phyloP scores from a whole-genome alignment of 2,329 filamentous ascomycete species.

The Bertia moriformis region DNA sequence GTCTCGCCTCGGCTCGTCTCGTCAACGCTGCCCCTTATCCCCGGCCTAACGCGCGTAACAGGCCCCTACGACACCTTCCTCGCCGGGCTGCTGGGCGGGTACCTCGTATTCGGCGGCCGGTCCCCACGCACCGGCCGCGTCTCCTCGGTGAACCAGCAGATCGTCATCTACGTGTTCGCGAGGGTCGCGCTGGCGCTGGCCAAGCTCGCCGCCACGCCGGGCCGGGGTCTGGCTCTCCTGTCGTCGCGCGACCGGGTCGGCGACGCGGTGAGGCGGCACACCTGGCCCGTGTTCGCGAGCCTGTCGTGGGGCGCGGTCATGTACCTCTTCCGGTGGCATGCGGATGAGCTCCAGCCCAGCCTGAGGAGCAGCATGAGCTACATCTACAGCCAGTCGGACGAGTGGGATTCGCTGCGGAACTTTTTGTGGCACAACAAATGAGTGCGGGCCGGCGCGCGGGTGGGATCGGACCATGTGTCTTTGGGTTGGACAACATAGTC shows the following conservation, averaged over 20 bases:
- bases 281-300: slow-evolving; percentile 86
- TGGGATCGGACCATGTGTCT: not conserved
- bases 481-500: not conserved
- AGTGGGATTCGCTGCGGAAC: slow-evolving; percentile 76
- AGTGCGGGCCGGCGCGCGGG: slow-evolving; percentile 2
- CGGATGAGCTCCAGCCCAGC: slow-evolving; percentile 79
- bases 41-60: too few species aligned
- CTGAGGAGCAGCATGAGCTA: slow-evolving; percentile 93
- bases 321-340: slow-evolving; percentile 86
- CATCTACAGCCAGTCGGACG: slow-evolving; percentile 79
- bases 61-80: slow-evolving; percentile 75
- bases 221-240: slow-evolving; percentile 30
- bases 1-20: slow-evolving; percentile 1
- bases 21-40: not conserved
- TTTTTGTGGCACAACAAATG: slow-evolving; percentile 74
- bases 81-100: slow-evolving; percentile 76
- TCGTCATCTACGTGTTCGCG: slow-evolving; percentile 95
- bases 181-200: slow-evolving; percentile 75
- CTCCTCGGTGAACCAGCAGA: slow-evolving; percentile 82
- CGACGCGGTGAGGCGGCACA: slow-evolving; percentile 45
- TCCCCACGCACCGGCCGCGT: slow-evolving; percentile 50
- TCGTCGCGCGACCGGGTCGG: slow-evolving; percentile 31
- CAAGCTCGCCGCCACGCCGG: slow-evolving; percentile 62
- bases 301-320: slow-evolving; percentile 87
- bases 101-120: slow-evolving; percentile 70